A percentile compares a stretch with the other conserved stretches of the same genome.
These are phyloP conservation scores for Talaromyces stipitatus DNA, from an alignment of 495 filamentous ascomycete species.

Conservation along the genomic window DNA sequence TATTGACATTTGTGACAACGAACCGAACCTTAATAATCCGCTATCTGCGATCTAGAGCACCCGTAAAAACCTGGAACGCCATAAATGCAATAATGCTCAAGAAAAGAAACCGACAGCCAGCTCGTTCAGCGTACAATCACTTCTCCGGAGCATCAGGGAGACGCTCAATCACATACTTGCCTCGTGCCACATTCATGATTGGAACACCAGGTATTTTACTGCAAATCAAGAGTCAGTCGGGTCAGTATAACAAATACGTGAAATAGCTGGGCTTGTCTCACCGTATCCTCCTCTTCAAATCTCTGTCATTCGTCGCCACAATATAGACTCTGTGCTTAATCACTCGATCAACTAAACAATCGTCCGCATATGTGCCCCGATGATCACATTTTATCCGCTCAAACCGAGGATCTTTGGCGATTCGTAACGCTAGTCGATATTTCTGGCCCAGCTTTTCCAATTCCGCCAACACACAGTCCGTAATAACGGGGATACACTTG, in stretches of 20 bases:
- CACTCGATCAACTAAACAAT: conserved; percentile 86
- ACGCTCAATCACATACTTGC: conserved; percentile 89
- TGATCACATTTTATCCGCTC: conserved; percentile 79
- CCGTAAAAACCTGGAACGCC: neutral
- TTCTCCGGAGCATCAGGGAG: conserved; percentile 72
- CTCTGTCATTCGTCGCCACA: conserved; percentile 79
- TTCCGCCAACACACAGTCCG: conserved; percentile 55
- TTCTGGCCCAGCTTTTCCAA: conserved; percentile 86
- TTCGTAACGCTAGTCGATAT: conserved; percentile 81
- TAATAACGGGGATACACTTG: conserved; percentile 45
- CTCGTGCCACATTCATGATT: conserved; percentile 64
- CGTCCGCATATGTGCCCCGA: conserved; percentile 89
- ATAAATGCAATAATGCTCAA: neutral
- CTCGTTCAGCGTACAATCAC: conserved; percentile 10
- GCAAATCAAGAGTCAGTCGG: neutral
- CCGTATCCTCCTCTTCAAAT: conserved; percentile 67
- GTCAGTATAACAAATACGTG: neutral
- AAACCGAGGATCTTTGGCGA: conserved; percentile 89
- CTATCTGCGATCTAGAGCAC: neutral
- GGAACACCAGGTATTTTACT: conserved; percentile 38
- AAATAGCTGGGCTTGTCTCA: conserved; percentile 12
- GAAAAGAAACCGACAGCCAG: neutral
- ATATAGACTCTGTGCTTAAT: conserved; percentile 75
- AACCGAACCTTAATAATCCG: neutral
- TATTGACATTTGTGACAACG: neutral